These are phyloP conservation scores for Miamiensis avidus DNA, from an alignment of 169 alveolate genomes.

Conservation along the genomic window DNA sequence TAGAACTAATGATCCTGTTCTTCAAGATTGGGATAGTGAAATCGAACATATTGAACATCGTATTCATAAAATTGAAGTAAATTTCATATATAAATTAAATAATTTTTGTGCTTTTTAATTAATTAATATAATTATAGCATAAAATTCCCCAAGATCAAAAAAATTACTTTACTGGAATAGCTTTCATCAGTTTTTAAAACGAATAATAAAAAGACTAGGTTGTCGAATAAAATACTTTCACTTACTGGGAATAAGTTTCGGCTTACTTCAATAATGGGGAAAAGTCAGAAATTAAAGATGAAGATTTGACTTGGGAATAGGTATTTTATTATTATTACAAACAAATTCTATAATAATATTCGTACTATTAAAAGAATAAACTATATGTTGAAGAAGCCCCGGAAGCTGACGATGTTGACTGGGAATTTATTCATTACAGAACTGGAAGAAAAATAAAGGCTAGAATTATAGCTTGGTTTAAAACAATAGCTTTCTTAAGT, in stretches of 20 bases:
- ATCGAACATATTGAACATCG: slow-evolving; percentile 24
- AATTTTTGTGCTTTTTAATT: too few relatives aligned
- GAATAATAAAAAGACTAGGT: slow-evolving; percentile 34
- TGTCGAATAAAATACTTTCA: slow-evolving; percentile 16
- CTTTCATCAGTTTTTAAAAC: slow-evolving; percentile 34
- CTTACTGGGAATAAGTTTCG: not conserved
- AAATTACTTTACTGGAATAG: slow-evolving; percentile 37
- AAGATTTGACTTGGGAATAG: slow-evolving; percentile 14
- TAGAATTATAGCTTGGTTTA: slow-evolving; percentile 28
- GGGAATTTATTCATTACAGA: slow-evolving; percentile 46
- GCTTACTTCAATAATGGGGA: slow-evolving; percentile 3
- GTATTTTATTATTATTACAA: not conserved
- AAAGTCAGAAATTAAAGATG: not conserved
- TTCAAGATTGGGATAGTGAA: slow-evolving; percentile 29
- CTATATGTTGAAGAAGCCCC: slow-evolving; percentile 40
- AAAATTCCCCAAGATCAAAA: slow-evolving; percentile 25
- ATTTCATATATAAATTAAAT: too few relatives aligned
- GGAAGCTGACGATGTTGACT: slow-evolving; percentile 50
- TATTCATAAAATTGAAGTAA: not conserved
- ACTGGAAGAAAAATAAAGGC: slow-evolving; percentile 25
- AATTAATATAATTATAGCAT: not conserved
- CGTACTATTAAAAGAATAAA: not conserved
- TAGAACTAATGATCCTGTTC: slow-evolving; percentile 15
- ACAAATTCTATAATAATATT: too few relatives aligned
- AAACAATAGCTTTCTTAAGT: slow-evolving; percentile 18